phyloP scores from a whole-genome alignment of 495 filamentous ascomycete species.

The Tuber borchii region DNA sequence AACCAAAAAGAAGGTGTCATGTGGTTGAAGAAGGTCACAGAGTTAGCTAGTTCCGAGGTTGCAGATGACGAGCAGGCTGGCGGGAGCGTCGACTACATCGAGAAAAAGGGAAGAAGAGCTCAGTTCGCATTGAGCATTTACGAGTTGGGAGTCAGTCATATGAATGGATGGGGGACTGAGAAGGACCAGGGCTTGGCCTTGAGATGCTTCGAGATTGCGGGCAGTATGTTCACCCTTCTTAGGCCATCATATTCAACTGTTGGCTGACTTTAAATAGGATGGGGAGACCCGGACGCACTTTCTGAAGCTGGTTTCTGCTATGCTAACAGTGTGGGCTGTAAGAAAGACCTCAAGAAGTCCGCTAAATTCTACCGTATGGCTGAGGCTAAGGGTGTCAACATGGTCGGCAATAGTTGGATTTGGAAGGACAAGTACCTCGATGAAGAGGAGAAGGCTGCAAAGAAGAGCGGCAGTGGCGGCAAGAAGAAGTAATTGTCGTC shows the following conservation, averaged over 20 bases:
- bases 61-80: slow-evolving; percentile 72
- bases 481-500: slow-evolving; percentile 7
- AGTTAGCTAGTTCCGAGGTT: slow-evolving; percentile 74
- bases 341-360: slow-evolving; percentile 92
- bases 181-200: slow-evolving; percentile 84
- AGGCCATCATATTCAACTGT: not conserved
- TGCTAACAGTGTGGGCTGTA: slow-evolving; percentile 74
- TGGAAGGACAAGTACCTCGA: slow-evolving; percentile 43
- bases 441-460: slow-evolving; percentile 35
- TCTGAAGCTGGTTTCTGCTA: slow-evolving; percentile 85
- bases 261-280: slow-evolving; percentile 48
- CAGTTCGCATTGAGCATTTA: slow-evolving; percentile 94
- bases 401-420: slow-evolving; percentile 93
- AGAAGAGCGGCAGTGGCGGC: slow-evolving; percentile 26
- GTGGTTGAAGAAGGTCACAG: slow-evolving; percentile 85
- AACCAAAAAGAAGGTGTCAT: slow-evolving; percentile 81
- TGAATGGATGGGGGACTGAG: slow-evolving; percentile 96
- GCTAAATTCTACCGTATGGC: slow-evolving; percentile 85
- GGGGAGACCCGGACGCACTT: slow-evolving; percentile 95
- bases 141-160: slow-evolving; percentile 90
- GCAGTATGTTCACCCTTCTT: slow-evolving; percentile 51
- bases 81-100: slow-evolving; percentile 55
- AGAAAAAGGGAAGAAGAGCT: slow-evolving; percentile 71
- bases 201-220: slow-evolving; percentile 92
- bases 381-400: slow-evolving; percentile 86